Conservation (phyloP, 176 grass and related monocot species). For the Rhipidocladum racemiflorum region DNA sequence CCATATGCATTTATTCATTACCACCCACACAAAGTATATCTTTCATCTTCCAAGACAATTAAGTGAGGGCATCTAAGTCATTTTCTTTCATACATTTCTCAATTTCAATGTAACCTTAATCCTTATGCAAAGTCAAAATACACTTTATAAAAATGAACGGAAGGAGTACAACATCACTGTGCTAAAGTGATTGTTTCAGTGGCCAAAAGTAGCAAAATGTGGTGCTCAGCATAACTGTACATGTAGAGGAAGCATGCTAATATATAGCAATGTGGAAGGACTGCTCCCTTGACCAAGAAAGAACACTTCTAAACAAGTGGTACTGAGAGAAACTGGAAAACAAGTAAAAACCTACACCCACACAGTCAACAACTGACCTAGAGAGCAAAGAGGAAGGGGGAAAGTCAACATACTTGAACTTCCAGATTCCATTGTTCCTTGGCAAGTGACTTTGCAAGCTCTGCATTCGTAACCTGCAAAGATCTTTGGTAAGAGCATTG, state of each 20-base stretch:
- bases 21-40: too few species aligned
- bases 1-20: too few species aligned
- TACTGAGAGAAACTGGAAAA: conserved; percentile 7
- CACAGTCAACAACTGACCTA: neutral
- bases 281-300: neutral
- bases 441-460: conserved; percentile 81
- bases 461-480: conserved; percentile 73
- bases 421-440: conserved; percentile 75
- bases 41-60: too few species aligned
- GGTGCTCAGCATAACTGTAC: neutral
- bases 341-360: neutral
- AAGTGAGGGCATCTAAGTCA: too few species aligned
- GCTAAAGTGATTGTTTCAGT: neutral
- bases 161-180: neutral
- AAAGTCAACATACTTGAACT: conserved; percentile 59
- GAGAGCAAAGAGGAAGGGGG: conserved; percentile 16
- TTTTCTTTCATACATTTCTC: too few species aligned
- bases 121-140: too few species aligned
- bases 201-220: neutral
- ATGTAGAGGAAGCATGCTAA: neutral
- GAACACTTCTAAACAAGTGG: neutral
- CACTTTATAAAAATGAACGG: too few species aligned
- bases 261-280: neutral
- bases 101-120: too few species aligned
- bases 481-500: conserved; percentile 17